Evolutionary conservation across 1,284 basidiomycete species (phyloP).

Genomic region (Moesziomyces aphidis): DNA sequence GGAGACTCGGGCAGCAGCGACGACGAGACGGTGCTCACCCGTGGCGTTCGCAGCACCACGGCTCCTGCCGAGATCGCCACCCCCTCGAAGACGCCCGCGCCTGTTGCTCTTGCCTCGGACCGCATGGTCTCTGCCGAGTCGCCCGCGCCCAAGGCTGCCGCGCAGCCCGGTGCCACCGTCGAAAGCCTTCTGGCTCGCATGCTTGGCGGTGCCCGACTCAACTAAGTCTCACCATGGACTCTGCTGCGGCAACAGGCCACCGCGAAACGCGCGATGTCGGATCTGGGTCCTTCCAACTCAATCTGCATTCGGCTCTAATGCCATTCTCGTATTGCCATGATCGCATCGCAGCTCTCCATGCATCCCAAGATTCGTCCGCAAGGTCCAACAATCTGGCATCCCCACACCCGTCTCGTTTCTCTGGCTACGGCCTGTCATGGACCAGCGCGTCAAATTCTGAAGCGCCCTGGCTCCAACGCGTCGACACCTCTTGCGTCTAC

Average conservation of each 20-base stretch:
- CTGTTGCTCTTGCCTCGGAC: constrained; percentile 15
- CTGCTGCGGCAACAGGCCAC: no score
- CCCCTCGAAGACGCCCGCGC: constrained; percentile 28
- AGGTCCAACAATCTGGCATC: background rate
- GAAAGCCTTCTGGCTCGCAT: constrained; percentile 56
- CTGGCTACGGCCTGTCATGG: constrained; percentile 1
- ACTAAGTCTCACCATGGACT: background rate
- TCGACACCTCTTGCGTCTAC: background rate
- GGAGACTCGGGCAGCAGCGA: constrained; percentile 39
- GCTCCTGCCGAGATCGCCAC: constrained; percentile 47
- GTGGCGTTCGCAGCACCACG: constrained; percentile 44
- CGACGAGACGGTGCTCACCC: constrained; percentile 33
- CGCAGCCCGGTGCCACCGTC: constrained; percentile 48
- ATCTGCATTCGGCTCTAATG: background rate
- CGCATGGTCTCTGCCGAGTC: constrained; percentile 19
- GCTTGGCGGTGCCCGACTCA: constrained; percentile 44
- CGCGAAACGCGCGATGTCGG: background rate
- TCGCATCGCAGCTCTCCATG: constrained; percentile 1
- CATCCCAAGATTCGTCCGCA: background rate
- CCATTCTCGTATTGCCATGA: background rate
- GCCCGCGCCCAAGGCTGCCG: constrained; percentile 27
- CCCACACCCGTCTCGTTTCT: background rate
- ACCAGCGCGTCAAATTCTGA: constrained; percentile 54
- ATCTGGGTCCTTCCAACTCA: background rate
- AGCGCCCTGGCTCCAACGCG: constrained; percentile 47